Percentiles rank a stretch among this genome's conserved stretches.
Conservation (phyloP, 495 filamentous ascomycete genomes). For the Tuber aestivum region DNA sequence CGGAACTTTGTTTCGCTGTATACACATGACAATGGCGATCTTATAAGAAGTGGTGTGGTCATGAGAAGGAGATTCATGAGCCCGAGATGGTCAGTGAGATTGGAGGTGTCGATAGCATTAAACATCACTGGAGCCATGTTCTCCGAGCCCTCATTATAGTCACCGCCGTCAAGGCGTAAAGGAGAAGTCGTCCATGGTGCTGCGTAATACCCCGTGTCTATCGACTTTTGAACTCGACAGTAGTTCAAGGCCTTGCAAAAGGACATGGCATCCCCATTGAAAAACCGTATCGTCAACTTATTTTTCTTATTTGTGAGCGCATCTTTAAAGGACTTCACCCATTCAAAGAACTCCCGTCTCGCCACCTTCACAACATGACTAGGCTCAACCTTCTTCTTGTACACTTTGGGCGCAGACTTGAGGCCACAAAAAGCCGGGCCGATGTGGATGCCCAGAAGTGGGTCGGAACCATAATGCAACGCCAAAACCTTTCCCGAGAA, state of each 20-base stretch:
- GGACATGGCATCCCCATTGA: constrained; percentile 46
- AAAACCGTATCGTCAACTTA: constrained; percentile 47
- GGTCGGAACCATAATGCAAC: constrained; percentile 48
- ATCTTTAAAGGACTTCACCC: constrained; percentile 40
- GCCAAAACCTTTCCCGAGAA: constrained; percentile 21
- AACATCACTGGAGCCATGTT: constrained; percentile 47
- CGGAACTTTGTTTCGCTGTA: constrained; percentile 47
- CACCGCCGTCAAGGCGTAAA: constrained; percentile 45
- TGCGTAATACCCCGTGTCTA: constrained; percentile 42
- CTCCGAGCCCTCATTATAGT: constrained; percentile 42
- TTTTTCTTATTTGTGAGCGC: constrained; percentile 11
- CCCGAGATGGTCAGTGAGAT: constrained; percentile 50
- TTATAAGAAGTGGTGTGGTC: constrained; percentile 47
- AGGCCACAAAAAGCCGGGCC: constrained; percentile 21
- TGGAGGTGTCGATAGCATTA: constrained; percentile 57
- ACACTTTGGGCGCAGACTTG: constrained; percentile 10
- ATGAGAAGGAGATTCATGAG: constrained; percentile 50
- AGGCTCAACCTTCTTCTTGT: constrained; percentile 6
- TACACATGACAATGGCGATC: constrained; percentile 45
- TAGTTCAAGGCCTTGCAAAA: constrained; percentile 50
- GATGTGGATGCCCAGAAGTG: constrained; percentile 47
- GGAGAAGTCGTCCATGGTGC: constrained; percentile 34
- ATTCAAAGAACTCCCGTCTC: constrained; percentile 42
- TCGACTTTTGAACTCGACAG: constrained; percentile 20
- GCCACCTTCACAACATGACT: constrained; percentile 17